A percentile compares a stretch with the other conserved stretches of the same genome.
Evolutionary conservation across 495 filamentous ascomycete genomes (phyloP).

Genomic region (Glarea lozoyensis): DNA sequence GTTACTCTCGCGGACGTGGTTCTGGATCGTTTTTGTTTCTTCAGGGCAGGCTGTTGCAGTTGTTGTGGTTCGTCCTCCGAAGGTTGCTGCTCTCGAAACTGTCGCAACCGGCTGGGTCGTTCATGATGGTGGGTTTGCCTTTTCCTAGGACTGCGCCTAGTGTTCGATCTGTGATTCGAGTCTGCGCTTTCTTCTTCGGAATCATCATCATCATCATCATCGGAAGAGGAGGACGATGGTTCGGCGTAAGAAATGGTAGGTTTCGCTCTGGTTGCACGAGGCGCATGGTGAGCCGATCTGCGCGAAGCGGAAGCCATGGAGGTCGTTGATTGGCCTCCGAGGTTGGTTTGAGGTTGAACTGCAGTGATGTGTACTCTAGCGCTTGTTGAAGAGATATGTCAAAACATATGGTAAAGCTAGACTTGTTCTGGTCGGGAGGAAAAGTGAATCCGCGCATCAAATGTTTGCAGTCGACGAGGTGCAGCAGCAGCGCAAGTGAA

Average conservation of each 20-base stretch:
- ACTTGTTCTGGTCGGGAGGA: no score
- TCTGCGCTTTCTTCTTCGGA: constrained; percentile 5
- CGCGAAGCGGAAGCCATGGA: constrained; percentile 9
- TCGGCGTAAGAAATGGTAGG: constrained; percentile 17
- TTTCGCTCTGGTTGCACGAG: constrained; percentile 15
- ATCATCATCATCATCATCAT: constrained; percentile 10
- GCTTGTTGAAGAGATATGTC: no score
- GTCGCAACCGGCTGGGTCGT: not conserved
- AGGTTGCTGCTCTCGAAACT: not conserved
- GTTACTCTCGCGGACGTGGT: constrained; percentile 1
- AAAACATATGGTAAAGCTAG: no score
- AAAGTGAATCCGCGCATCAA: no score
- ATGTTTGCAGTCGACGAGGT: no score
- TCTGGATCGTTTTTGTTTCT: constrained; percentile 4
- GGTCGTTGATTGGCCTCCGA: not conserved
- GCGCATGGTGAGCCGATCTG: constrained; percentile 4
- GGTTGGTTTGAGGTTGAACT: no score
- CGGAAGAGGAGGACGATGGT: constrained; percentile 4
- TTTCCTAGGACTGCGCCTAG: not conserved
- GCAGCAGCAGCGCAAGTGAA: no score
- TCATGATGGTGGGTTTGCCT: not conserved
- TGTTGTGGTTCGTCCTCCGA: not conserved
- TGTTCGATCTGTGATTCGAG: not conserved
- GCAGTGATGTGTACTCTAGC: no score
- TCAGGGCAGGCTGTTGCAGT: not conserved